These are phyloP conservation scores for Eucalyptus grandis DNA, from an alignment of 345 rosid species.

Conservation along the genomic window DNA sequence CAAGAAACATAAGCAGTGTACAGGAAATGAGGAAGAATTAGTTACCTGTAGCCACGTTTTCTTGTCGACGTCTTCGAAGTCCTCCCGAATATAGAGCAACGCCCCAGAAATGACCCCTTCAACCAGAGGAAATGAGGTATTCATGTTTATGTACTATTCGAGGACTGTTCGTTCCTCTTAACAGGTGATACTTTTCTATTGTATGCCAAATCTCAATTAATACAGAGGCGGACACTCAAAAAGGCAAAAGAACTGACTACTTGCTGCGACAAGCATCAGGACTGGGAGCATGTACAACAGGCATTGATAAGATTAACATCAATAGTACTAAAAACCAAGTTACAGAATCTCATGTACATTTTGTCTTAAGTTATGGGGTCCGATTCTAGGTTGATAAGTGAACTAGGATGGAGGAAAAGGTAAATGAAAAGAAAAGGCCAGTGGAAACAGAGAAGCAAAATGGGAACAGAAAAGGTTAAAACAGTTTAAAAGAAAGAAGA, in stretches of 20 bases:
- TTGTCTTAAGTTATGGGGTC: neutral
- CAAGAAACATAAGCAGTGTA: neutral
- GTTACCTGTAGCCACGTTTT: conserved; percentile 65
- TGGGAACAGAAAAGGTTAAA: neutral
- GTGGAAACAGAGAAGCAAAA: neutral
- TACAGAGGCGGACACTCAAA: neutral
- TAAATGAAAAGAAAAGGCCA: neutral
- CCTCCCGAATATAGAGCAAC: conserved; percentile 65
- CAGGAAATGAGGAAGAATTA: neutral
- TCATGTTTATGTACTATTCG: neutral
- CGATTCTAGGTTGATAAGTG: neutral
- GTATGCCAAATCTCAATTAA: neutral
- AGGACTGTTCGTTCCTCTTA: neutral
- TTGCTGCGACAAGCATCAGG: neutral
- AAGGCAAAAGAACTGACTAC: neutral
- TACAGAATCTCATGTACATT: neutral
- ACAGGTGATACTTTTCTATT: neutral
- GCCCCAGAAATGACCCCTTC: conserved; percentile 91
- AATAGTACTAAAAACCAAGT: neutral
- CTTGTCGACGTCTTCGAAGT: conserved; percentile 45
- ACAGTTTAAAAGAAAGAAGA: neutral
- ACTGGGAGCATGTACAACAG: neutral
- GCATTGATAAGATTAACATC: neutral
- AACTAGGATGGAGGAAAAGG: neutral
- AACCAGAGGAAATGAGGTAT: neutral